Base-by-base conservation (phyloP, 768 basidiomycete species). In the Cystofilobasidium macerans region DNA sequence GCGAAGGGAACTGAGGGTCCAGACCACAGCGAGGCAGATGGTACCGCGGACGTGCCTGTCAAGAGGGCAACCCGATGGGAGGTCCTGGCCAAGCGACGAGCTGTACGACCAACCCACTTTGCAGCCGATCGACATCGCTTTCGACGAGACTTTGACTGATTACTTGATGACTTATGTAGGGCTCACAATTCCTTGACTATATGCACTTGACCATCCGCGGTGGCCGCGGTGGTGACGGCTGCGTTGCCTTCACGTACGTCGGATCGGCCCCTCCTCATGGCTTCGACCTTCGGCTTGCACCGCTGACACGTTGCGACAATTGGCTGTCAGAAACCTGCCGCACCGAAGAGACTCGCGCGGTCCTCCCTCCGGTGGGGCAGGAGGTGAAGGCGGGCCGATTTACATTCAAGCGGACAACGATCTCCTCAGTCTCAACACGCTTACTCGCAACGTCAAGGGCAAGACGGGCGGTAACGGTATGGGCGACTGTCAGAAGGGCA, bases 381-480 rank as follows among this genome's bases (percentile, higher is more conserved):
- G 67, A 7, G 67, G 67, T 1, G 61, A 62, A 11, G 67, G 67
- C 20, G 67, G 67, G 3, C n/a, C 56, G 22, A 56, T 68, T 57
- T 63, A 63, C 56, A 59, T 68, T 38, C 61, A 62, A n/a, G 60
- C 62, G n/a, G 18, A 38, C 43, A 57, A 58, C 20, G 48, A 33
- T 5, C 36, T 62, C 5, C 56, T 51, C 20, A 35, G 28, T 12
- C 67, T 68, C 45, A 24, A n/a, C 20, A 54, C 35, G 12, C 16
- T 68, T 3, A 18, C 33, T 12, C 54, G 62, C 12, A 45, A 30
- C 14, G 38, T 68, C 22, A 40, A 33, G 18, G 67, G 57, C 12
- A 20, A 42, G 7, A 47, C 4, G 3, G 67, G 67, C 13, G 16
- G n/a, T 30, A 59, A 58, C 28, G 67, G 67, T 2, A 22, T 11